These are phyloP conservation scores for Talaromyces piceae DNA, from an alignment of 2,329 filamentous ascomycete species.

Conservation along the genomic window DNA sequence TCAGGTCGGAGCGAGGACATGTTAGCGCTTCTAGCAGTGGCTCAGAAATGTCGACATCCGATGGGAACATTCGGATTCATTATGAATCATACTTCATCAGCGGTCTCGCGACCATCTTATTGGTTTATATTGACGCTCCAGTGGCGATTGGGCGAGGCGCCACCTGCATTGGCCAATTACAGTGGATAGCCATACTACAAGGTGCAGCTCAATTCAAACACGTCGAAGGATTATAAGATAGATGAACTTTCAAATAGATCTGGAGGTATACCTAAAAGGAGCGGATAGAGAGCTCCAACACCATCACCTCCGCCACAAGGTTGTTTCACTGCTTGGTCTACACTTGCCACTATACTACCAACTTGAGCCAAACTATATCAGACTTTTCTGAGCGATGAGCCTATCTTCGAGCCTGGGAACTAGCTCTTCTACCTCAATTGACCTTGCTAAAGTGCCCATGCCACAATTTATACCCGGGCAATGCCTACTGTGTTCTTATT, in stretches of 20 bases:
- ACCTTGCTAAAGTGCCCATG: neutral
- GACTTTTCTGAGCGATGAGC: constrained; percentile 3
- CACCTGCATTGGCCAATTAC: neutral
- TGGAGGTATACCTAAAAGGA: too few relatives aligned
- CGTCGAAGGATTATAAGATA: neutral
- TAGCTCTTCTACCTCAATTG: neutral
- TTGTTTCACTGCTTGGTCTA: too few relatives aligned
- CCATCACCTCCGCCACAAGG: too few relatives aligned
- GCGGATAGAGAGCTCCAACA: too few relatives aligned
- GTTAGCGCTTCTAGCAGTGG: too few relatives aligned
- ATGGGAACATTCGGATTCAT: too few relatives aligned
- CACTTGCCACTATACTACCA: too few relatives aligned
- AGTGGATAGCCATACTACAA: neutral
- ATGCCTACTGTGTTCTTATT: constrained; percentile 6
- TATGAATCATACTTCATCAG: constrained; percentile 5
- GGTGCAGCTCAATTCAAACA: neutral
- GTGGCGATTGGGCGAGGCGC: neutral
- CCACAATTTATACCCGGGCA: constrained; percentile 6
- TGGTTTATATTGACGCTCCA: neutral
- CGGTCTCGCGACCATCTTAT: neutral
- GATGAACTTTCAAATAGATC: neutral
- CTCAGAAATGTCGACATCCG: too few relatives aligned
- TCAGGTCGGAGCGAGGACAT: too few relatives aligned
- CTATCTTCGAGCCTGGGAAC: neutral
- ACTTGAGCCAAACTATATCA: too few relatives aligned